Conservation (phyloP, 768 basidiomycete species). For the Boletales sp. region DNA sequence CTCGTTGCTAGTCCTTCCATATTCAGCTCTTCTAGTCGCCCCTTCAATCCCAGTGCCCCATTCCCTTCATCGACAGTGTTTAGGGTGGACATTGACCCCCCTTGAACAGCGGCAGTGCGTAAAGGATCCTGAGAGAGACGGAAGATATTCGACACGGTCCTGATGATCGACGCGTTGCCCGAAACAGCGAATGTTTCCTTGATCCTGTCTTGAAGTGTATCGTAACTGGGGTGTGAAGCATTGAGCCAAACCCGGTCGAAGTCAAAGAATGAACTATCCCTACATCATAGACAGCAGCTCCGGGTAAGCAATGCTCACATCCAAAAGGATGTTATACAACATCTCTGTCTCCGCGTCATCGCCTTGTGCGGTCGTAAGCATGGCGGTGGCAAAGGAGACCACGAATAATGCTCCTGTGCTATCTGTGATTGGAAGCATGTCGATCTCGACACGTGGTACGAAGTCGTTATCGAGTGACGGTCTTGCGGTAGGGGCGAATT, state of each 20-base stretch:
- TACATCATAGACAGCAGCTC: conserved; percentile 72
- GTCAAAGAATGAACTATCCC: conserved; percentile 30
- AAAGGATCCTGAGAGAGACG: conserved; percentile 58
- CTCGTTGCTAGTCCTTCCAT: conserved; percentile 76
- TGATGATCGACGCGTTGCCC: conserved; percentile 67
- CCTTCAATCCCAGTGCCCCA: conserved; percentile 42
- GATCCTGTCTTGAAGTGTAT: conserved; percentile 70
- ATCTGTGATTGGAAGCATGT: conserved; percentile 61
- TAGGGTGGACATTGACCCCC: conserved; percentile 61
- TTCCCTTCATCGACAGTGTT: conserved; percentile 56
- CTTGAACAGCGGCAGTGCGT: conserved; percentile 37
- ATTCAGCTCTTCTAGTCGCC: conserved; percentile 59
- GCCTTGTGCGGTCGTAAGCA: conserved; percentile 70
- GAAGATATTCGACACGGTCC: conserved; percentile 73
- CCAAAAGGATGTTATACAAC: conserved; percentile 70
- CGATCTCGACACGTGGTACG: conserved; percentile 52
- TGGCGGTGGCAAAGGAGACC: conserved; percentile 71
- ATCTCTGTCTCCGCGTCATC: conserved; percentile 83
- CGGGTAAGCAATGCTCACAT: conserved; percentile 64
- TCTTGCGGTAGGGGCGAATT: conserved; percentile 37
- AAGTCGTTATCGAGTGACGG: conserved; percentile 39
- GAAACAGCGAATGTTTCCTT: conserved; percentile 68
- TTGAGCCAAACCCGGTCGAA: conserved; percentile 3
- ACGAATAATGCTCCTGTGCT: conserved; percentile 64
- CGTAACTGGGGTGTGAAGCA: conserved; percentile 49